A percentile compares a stretch with the other conserved stretches of the same genome.
These are phyloP conservation scores for Septoria petroselini DNA, from an alignment of 2,329 filamentous ascomycete genomes.

Conservation along the genomic window DNA sequence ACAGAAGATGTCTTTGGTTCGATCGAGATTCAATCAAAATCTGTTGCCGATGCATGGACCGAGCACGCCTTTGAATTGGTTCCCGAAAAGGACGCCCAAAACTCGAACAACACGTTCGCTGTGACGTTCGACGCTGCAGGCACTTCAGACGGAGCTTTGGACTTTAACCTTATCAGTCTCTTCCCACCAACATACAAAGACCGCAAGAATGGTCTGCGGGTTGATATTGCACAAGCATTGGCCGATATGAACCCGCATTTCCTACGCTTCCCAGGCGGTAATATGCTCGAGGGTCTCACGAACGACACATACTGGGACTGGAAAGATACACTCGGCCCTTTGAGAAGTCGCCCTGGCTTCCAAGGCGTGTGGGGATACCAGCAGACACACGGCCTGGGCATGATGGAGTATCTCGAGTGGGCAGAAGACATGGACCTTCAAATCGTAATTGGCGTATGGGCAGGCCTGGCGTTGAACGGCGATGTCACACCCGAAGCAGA, in stretches of 20 bases:
- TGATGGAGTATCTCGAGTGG: slow-evolving; percentile 61
- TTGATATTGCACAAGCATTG: slow-evolving; percentile 48
- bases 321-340: slow-evolving; percentile 54
- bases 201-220: slow-evolving; percentile 51
- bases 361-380: slow-evolving; percentile 58
- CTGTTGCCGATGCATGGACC: slow-evolving; percentile 42
- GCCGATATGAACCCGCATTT: slow-evolving; percentile 42
- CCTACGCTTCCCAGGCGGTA: slow-evolving; percentile 63
- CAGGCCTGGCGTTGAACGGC: slow-evolving; percentile 55
- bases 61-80: slow-evolving; percentile 35
- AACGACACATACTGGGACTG: slow-evolving; percentile 44
- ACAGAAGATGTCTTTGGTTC: slow-evolving; percentile 45
- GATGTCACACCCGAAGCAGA: slow-evolving; percentile 49
- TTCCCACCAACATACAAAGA: slow-evolving; percentile 56
- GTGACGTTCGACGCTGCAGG: slow-evolving; percentile 45
- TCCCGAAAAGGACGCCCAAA: slow-evolving; percentile 39
- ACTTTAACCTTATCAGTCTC: slow-evolving; percentile 54
- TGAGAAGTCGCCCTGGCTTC: slow-evolving; percentile 54
- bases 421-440: slow-evolving; percentile 49
- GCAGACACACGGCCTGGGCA: slow-evolving; percentile 61
- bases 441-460: slow-evolving; percentile 56
- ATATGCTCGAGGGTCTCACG: slow-evolving; percentile 50
- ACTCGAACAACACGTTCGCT: slow-evolving; percentile 52
- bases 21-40: slow-evolving; percentile 34
- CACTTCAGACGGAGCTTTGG: slow-evolving; percentile 39